phyloP scores from a whole-genome alignment of 2,329 filamentous ascomycete species.

The Talaromyces rugulosus region DNA sequence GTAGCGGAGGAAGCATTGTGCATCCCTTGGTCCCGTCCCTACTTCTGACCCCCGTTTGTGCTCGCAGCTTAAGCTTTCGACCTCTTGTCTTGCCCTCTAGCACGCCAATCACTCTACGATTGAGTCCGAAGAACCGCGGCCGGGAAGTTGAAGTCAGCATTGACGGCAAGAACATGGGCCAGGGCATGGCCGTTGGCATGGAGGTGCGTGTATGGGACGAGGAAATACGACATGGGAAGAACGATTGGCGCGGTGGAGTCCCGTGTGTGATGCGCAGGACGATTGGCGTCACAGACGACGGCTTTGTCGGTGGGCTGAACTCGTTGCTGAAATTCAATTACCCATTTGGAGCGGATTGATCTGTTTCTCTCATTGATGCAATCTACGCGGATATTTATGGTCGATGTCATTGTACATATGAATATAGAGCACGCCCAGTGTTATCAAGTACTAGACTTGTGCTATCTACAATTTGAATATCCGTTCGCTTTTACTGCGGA shows the following conservation, averaged over 20 bases:
- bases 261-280: slow-evolving; percentile 77
- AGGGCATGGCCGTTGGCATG: slow-evolving; percentile 67
- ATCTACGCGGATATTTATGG: not conserved
- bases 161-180: slow-evolving; percentile 64
- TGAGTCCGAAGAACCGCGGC: slow-evolving; percentile 76
- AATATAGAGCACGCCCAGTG: not conserved
- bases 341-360: slow-evolving; percentile 72
- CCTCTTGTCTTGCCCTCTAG: slow-evolving; percentile 85
- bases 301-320: slow-evolving; percentile 94
- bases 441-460: too few relatives aligned
- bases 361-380: not conserved
- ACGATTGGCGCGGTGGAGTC: slow-evolving; percentile 70
- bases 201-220: slow-evolving; percentile 89
- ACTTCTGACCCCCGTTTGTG: slow-evolving; percentile 89
- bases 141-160: slow-evolving; percentile 75
- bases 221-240: slow-evolving; percentile 55
- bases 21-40: slow-evolving; percentile 87
- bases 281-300: slow-evolving; percentile 63
- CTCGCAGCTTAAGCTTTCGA: slow-evolving; percentile 84
- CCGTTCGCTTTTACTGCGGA: too few relatives aligned
- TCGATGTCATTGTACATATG: not conserved
- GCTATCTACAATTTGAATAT: too few relatives aligned
- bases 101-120: slow-evolving; percentile 73
- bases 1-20: slow-evolving; percentile 85
- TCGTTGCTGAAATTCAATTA: slow-evolving; percentile 95